Conservation (phyloP, 1,284 basidiomycete species). For the Amylostereum areolatum region DNA sequence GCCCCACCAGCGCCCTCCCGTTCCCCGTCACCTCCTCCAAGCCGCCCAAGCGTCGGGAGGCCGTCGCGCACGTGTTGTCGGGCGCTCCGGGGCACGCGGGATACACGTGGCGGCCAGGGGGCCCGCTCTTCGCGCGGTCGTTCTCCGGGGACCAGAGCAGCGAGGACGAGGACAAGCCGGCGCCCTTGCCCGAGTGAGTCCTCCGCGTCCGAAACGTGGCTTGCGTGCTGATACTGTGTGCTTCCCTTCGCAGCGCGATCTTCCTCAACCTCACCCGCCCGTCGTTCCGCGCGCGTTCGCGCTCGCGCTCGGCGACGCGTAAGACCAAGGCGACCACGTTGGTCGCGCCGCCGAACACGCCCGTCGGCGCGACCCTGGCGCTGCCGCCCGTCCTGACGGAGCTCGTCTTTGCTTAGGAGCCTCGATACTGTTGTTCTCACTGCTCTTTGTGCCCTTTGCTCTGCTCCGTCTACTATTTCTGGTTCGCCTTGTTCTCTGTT, state of each 20-base stretch:
- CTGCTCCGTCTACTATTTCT: no score
- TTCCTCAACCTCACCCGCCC: not conserved
- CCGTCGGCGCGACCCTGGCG: not conserved
- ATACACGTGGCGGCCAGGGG: slow-evolving; percentile 19
- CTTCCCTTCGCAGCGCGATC: not conserved
- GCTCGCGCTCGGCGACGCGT: not conserved
- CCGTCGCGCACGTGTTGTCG: slow-evolving; percentile 15
- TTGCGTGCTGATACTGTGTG: not conserved
- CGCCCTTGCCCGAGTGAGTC: not conserved
- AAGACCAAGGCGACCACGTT: not conserved
- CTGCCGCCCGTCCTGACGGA: not conserved
- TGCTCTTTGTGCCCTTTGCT: no score
- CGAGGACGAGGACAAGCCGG: not conserved
- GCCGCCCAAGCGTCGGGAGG: slow-evolving; percentile 10
- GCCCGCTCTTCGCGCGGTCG: slow-evolving; percentile 20
- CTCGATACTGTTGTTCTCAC: no score
- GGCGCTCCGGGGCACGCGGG: slow-evolving; percentile 17
- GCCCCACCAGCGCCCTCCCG: not conserved
- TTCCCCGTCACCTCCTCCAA: slow-evolving; percentile 7
- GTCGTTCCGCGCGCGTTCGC: not conserved
- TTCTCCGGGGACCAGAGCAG: slow-evolving; percentile 8
- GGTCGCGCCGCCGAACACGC: not conserved
- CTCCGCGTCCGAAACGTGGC: not conserved
- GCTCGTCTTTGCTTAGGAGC: not conserved
- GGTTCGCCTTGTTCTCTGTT: no score